Percentiles rank a stretch among this genome's conserved stretches.
Conservation (phyloP, 2,329 filamentous ascomycete genomes). For the Colletotrichum limetticola region DNA sequence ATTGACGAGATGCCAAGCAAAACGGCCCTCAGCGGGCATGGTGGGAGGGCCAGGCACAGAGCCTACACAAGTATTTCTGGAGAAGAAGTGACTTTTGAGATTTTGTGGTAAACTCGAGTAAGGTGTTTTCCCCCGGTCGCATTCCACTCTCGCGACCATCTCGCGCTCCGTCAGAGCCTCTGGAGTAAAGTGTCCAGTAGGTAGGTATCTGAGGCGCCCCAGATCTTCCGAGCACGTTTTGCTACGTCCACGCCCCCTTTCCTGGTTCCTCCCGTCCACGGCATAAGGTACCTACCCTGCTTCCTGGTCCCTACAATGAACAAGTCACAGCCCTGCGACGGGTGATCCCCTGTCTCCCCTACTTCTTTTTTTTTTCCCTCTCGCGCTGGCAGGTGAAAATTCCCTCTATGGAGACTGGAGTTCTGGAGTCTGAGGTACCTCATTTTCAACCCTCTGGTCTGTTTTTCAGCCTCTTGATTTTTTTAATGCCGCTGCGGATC, state of each 20-base stretch:
- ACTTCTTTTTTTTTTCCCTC: neutral
- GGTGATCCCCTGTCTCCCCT: neutral
- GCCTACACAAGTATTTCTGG: slow-evolving; percentile 1
- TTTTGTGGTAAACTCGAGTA: neutral
- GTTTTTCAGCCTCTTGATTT: neutral
- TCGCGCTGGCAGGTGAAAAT: neutral
- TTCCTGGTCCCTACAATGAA: neutral
- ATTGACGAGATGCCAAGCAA: neutral
- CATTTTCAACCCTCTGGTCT: neutral
- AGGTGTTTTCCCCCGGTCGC: slow-evolving; percentile 14
- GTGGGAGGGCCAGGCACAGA: neutral
- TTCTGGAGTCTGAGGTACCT: too few species aligned
- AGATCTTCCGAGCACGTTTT: slow-evolving; percentile 32
- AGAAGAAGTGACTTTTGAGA: slow-evolving; percentile 1
- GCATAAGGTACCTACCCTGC: neutral
- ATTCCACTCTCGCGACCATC: slow-evolving; percentile 26
- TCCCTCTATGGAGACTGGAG: neutral
- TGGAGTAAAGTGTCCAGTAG: neutral
- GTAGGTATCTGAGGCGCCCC: slow-evolving; percentile 1
- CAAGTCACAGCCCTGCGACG: slow-evolving; percentile 17
- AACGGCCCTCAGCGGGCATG: neutral
- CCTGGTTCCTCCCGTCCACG: neutral
- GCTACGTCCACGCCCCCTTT: slow-evolving; percentile 26
- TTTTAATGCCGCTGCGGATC: slow-evolving; percentile 28
- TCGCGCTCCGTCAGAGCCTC: slow-evolving; percentile 20